Percentiles rank a stretch among this genome's conserved stretches.
phyloP scores from a whole-genome alignment of 345 rosid genomes.

The Iberis pinnata region DNA sequence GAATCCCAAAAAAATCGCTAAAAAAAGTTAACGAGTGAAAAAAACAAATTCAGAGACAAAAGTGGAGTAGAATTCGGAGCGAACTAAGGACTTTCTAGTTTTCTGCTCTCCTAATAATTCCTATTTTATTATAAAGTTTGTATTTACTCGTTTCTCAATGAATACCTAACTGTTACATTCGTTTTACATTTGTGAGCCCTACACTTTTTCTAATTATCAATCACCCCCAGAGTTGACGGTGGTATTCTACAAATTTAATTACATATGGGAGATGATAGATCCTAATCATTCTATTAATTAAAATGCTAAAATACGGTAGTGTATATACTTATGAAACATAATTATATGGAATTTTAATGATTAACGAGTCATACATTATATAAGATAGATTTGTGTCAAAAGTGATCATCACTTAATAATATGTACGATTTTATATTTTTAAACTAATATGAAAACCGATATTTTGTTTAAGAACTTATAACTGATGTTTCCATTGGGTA shows the following conservation, averaged over 20 bases:
- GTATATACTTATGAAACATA: no score
- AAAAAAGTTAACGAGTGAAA: not conserved
- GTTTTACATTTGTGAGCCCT: conserved; percentile 15
- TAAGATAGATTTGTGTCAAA: no score
- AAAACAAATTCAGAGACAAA: not conserved
- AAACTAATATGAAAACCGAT: no score
- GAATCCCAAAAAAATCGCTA: conserved; percentile 13
- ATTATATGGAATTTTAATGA: no score
- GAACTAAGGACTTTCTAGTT: conserved; percentile 18
- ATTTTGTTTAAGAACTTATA: no score
- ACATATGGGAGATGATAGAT: not conserved
- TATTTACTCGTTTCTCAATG: not conserved
- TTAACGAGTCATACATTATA: no score
- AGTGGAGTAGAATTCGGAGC: conserved; percentile 27
- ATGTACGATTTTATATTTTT: no score
- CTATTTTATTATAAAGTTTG: conserved; percentile 5
- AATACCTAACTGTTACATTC: conserved; percentile 21
- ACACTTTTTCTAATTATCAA: not conserved
- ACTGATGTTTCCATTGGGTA: no score
- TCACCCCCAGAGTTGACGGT: conserved; percentile 15
- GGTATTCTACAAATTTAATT: not conserved
- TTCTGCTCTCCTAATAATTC: conserved; percentile 17
- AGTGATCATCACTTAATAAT: no score
- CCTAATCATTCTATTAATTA: not conserved
- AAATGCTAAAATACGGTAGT: no score